phyloP scores from a whole-genome alignment of 192 early-diverging fungal species.

The Podila minutissima region DNA sequence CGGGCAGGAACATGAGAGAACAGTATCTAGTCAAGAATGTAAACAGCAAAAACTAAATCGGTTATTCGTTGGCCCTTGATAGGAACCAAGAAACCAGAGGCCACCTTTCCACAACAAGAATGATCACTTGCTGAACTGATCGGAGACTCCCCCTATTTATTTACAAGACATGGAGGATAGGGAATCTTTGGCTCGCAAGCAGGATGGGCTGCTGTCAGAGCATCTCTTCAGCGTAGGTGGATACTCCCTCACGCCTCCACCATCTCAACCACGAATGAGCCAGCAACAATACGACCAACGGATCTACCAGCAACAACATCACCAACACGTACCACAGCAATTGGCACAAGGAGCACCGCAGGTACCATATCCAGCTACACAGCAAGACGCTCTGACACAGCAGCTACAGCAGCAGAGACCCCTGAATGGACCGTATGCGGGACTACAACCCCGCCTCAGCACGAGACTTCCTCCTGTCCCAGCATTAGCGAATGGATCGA shows the following conservation, averaged over 20 bases:
- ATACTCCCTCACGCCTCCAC: neutral
- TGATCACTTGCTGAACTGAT: neutral
- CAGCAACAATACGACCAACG: neutral
- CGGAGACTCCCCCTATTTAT: neutral
- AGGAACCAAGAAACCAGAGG: too few relatives aligned
- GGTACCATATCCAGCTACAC: neutral
- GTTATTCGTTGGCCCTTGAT: too few relatives aligned
- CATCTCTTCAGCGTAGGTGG: conserved; percentile 18
- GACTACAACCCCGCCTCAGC: neutral
- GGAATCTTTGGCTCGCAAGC: conserved; percentile 3
- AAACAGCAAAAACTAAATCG: too few relatives aligned
- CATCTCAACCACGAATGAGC: neutral
- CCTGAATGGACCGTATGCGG: neutral
- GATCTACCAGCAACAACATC: neutral
- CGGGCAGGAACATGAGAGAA: too few relatives aligned
- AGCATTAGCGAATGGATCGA: neutral
- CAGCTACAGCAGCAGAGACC: neutral
- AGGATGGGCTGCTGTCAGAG: conserved; percentile 20
- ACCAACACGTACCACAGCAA: neutral
- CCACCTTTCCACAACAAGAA: neutral
- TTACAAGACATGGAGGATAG: conserved; percentile 16
- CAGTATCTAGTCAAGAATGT: too few relatives aligned
- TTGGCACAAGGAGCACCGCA: conserved; percentile 2
- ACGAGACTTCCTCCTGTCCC: neutral
- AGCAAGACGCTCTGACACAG: neutral